phyloP scores from a whole-genome alignment of 176 grass and related monocot genomes.

The Bonia amplexicaulis region DNA sequence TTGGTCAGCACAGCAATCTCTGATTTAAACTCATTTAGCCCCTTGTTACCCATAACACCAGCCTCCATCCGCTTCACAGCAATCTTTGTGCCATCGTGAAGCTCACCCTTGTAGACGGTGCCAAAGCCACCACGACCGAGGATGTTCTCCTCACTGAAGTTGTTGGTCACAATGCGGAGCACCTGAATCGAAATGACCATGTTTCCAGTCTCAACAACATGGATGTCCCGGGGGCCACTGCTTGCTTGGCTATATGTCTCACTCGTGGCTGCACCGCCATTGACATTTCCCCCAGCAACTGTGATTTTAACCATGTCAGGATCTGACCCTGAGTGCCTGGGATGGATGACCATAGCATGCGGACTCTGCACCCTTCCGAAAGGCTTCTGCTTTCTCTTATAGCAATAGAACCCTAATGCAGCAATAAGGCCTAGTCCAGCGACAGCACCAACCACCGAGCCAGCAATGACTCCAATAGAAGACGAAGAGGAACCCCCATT shows the following conservation, averaged over 20 bases:
- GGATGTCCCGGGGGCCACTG: constrained; percentile 55
- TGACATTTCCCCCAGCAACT: constrained; percentile 41
- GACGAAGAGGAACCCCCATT: constrained; percentile 28
- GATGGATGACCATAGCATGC: constrained; percentile 75
- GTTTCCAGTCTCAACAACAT: constrained; percentile 85
- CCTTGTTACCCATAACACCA: constrained; percentile 95
- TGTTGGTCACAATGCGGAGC: constrained; percentile 90
- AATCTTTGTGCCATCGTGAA: constrained; percentile 94
- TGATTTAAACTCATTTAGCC: constrained; percentile 84
- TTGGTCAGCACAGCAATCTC: constrained; percentile 91
- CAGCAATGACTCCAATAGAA: constrained; percentile 51
- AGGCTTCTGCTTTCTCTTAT: constrained; percentile 71
- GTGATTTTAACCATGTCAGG: constrained; percentile 79
- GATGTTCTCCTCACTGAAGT: constrained; percentile 87
- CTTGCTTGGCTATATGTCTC: constrained; percentile 50
- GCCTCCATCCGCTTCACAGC: constrained; percentile 93
- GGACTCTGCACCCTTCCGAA: constrained; percentile 75
- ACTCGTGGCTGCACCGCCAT: constrained; percentile 36
- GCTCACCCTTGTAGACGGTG: constrained; percentile 90
- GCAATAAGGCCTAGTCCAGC: constrained; percentile 48
- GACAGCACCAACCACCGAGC: constrained; percentile 47
- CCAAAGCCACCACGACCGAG: constrained; percentile 87
- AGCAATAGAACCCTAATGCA: constrained; percentile 70
- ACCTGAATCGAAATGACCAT: constrained; percentile 99
- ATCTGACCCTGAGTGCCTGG: constrained; percentile 72